Evolutionary conservation across 805 yeast species (phyloP), one percentile per base, ranked within the genome.

Genomic region (Zygosaccharomyces bisporus): DNA sequence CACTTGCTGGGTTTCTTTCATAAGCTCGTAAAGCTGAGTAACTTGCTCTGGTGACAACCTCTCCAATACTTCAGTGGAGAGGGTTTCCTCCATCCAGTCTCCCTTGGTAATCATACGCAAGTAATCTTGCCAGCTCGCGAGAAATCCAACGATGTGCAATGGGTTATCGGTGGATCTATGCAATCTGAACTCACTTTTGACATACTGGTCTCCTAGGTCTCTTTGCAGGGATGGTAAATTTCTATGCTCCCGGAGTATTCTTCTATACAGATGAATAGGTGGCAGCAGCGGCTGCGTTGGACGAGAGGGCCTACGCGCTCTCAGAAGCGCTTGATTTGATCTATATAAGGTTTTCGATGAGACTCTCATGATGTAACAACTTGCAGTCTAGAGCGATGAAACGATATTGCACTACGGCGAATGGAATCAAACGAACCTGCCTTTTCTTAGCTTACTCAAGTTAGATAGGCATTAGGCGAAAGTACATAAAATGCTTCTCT

Each of bases 51-150:
- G 91, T 19, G 85, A 79, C 90, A 93, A 79, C 62, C 86, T 86
- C 40, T 82, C 86, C 50, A 93, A 70, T 43, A 83, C 81, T 25
- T 71, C 72, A 50, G 77, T 69, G 16, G 82, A 81, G 59, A 93
- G 68, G 50, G 73, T 70, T 34, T 79, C 82, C 40, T 75, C 78
- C 55, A 70, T 66, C 93, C 91, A 85, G 38, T 71, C 70, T 9
- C 78, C 84, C 29, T 75, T 78, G 21, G 78, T 75, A 18, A 86
- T 75, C 61, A 70, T 68, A 9, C 73, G 68, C 49, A 85, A 71
- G 56, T 86, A 86, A 49, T 83, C 91, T 64, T 93, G 99, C 99
- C 99, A 93, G 48, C 87, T 83, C 1, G 95, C 80, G 49, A 93
- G 72, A 56, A 93, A 93, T 8, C 97, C 99, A 8, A 93, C 89